Conservation (phyloP, 345 rosid species). For the Citrus glauca region DNA sequence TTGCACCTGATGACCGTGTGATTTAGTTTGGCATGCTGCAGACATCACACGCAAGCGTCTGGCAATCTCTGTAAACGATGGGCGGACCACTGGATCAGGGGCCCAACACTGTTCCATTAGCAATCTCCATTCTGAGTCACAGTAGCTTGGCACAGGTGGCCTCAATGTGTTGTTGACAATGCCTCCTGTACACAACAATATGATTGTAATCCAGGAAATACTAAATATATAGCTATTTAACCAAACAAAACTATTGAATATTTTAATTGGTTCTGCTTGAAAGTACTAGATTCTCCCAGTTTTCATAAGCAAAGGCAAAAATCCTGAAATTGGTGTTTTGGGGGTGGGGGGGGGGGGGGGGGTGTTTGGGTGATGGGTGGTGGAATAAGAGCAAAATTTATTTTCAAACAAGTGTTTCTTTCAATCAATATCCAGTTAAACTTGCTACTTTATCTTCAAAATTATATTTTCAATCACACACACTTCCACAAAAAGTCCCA, state of each 20-base stretch:
- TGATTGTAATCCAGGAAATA: not conserved
- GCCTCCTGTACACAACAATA: conserved; percentile 45
- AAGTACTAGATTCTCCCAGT: not conserved
- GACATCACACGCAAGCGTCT: conserved; percentile 69
- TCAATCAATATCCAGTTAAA: not conserved
- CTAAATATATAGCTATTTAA: not conserved
- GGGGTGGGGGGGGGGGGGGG: too few relatives aligned
- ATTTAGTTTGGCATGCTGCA: conserved; percentile 40
- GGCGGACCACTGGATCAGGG: conserved; percentile 72
- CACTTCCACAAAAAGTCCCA: not conserved
- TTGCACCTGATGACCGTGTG: conserved; percentile 29
- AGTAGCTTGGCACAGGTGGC: conserved; percentile 64
- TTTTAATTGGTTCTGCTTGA: not conserved
- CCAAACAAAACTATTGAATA: not conserved
- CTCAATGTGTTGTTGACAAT: conserved; percentile 78
- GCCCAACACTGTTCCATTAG: conserved; percentile 94
- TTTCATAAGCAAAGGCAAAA: not conserved
- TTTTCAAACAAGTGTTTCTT: not conserved
- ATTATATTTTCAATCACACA: not conserved
- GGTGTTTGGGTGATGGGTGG: too few relatives aligned
- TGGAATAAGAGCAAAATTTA: not conserved
- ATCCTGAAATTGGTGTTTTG: not conserved
- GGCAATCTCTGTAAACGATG: conserved; percentile 78
- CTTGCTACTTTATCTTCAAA: not conserved
- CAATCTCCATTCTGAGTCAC: conserved; percentile 76